Percentiles rank a stretch among this genome's conserved stretches.
Conservation (phyloP, 2,329 filamentous ascomycete genomes). For the Xylaria sp. region DNA sequence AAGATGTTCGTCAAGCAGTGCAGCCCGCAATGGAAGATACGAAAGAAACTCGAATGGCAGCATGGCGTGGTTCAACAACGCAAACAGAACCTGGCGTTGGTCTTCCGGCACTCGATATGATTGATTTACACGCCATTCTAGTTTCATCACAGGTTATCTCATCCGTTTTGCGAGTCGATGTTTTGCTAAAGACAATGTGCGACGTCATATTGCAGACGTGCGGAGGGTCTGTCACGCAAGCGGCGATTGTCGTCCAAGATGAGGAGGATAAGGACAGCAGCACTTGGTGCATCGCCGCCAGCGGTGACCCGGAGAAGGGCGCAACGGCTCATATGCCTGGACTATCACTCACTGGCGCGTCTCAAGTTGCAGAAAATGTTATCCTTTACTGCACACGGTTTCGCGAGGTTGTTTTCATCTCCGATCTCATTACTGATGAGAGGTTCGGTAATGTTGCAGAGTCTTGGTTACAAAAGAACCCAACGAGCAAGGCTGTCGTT, state of each 20-base stretch:
- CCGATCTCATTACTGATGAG: slow-evolving; percentile 78
- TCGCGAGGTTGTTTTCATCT: slow-evolving; percentile 77
- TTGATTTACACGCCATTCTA: slow-evolving; percentile 81
- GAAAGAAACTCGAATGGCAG: slow-evolving; percentile 68
- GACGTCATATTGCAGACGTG: slow-evolving; percentile 83
- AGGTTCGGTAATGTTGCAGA: slow-evolving; percentile 80
- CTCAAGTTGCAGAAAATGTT: slow-evolving; percentile 78
- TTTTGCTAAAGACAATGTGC: slow-evolving; percentile 81
- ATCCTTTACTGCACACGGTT: slow-evolving; percentile 81
- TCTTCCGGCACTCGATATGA: slow-evolving; percentile 81
- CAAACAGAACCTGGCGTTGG: slow-evolving; percentile 68
- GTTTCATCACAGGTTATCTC: slow-evolving; percentile 83
- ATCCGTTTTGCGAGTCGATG: slow-evolving; percentile 78
- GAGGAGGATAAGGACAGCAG: slow-evolving; percentile 61
- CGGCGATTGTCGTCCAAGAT: slow-evolving; percentile 79
- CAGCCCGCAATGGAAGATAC: slow-evolving; percentile 59
- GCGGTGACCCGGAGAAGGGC: slow-evolving; percentile 75
- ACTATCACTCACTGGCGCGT: slow-evolving; percentile 71
- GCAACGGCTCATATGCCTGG: slow-evolving; percentile 73
- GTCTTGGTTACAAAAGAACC: slow-evolving; percentile 73
- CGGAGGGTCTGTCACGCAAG: slow-evolving; percentile 74
- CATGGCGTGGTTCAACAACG: slow-evolving; percentile 71
- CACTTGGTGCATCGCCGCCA: slow-evolving; percentile 78
- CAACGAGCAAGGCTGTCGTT: slow-evolving; percentile 77
- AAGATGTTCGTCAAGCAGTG: slow-evolving; percentile 55